A percentile compares a stretch with the other conserved stretches of the same genome.
Evolutionary conservation across 2,329 filamentous ascomycete genomes (phyloP).

Genomic region (Pyrenophora teres): DNA sequence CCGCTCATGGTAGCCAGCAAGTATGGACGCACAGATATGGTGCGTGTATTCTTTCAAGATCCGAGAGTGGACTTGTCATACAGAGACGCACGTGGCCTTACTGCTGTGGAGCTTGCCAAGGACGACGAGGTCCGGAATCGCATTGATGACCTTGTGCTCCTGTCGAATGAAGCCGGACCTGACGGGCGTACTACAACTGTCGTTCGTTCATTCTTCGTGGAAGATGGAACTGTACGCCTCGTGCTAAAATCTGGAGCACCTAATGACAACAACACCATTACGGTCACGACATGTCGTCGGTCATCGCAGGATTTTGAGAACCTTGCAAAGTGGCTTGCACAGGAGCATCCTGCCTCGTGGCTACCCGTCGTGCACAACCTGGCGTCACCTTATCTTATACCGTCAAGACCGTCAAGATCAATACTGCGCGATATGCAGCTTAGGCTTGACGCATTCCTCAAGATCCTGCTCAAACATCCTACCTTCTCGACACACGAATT

Average conservation of each 20-base stretch:
- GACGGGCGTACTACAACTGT: slow-evolving; percentile 89
- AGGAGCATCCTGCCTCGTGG: slow-evolving; percentile 96
- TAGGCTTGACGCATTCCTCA: slow-evolving; percentile 84
- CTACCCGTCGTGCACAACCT: slow-evolving; percentile 78
- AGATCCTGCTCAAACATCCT: slow-evolving; percentile 82
- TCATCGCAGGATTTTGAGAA: slow-evolving; percentile 91
- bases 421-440: slow-evolving; percentile 86
- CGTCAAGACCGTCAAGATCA: slow-evolving; percentile 85
- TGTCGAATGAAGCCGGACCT: slow-evolving; percentile 67
- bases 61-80: slow-evolving; percentile 82
- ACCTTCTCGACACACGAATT: slow-evolving; percentile 97
- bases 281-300: slow-evolving; percentile 90
- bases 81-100: slow-evolving; percentile 84
- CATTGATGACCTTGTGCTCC: slow-evolving; percentile 89
- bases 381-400: slow-evolving; percentile 88
- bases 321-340: slow-evolving; percentile 76
- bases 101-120: slow-evolving; percentile 94
- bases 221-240: slow-evolving; percentile 90
- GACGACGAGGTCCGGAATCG: slow-evolving; percentile 96
- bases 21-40: slow-evolving; percentile 92
- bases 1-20: slow-evolving; percentile 98
- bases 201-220: slow-evolving; percentile 94
- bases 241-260: slow-evolving; percentile 93
- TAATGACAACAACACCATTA: slow-evolving; percentile 79
- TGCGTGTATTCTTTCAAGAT: slow-evolving; percentile 84